Evolutionary conservation across 2,329 filamentous ascomycete species (phyloP), one percentile per base, ranked within the genome.

Genomic region (Xylaria sp.): DNA sequence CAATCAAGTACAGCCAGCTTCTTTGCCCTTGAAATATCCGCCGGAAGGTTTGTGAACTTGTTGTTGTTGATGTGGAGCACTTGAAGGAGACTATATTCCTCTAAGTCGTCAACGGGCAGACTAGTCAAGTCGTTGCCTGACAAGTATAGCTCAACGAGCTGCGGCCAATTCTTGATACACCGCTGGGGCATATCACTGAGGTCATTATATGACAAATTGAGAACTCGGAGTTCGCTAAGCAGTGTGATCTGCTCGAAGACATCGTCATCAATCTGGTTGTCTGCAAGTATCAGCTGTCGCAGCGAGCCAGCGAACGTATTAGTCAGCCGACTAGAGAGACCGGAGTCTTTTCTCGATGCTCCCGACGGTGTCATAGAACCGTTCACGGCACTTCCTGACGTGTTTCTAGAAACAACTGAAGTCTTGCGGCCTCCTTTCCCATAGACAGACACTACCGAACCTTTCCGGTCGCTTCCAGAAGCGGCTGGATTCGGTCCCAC

Each of bases 61-160:
- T 99, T 99, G 78, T 92, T 93, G 82, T 99, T 99, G 82, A 99
- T 93, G 78, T 98, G 94, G 6, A 99, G 86, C 4, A 97, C 90
- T 78, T 96, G 94, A 47, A 99, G 85, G 60, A 93, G 88, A 75
- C 92, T 94, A 68, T 92, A 91, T 77, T 98, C 93, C 80, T 97
- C 95, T 54, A 99, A 84, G 75, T 99, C 96, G 80, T 99, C 96
- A 0, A 94, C 93, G 2, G 96, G 96, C 47, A 99, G 82, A 14
- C 92, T 95, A 0, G 94, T 97, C 63, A 99, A 84, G 75, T 97
- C 94, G 75, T 99, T 99, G 32, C 96, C 95, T 2, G 96, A 98
- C 3, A 99, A 85, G 76, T 98, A 98, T 14, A 99, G 85, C 80
- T 99, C 96, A 0, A 93, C 90, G 17, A 99, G 87, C 76, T 96